Base-by-base conservation (phyloP, 169 alveolate genomes). In the Cryptosporidium bovis region DNA sequence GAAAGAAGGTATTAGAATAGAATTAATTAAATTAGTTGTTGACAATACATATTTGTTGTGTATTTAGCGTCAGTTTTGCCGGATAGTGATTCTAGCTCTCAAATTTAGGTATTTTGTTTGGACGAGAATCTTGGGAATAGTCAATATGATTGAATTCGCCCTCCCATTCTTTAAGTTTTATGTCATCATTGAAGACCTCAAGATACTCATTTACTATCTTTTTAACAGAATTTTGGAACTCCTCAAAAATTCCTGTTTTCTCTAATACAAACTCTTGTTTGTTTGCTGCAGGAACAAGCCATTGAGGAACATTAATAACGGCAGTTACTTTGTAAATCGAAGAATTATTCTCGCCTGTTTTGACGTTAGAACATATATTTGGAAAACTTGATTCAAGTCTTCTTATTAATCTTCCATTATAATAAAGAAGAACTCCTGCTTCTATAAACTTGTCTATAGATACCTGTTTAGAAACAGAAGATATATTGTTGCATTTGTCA, bases 181-280 rank as follows among this genome's bases (percentile, higher is more conserved):
- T 31, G 40, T 64, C 85, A 82, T 94, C 92, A 33, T 51, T 83
- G 71, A 94, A 93, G 27, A 92, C 92, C 66, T 64, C 50, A 51
- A 93, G 66, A 90, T 94, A 94, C 48, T 92, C 93, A 33, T 92
- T 66, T 55, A 94, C 77, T 10, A 94, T 68, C 24, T 82, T 83
- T 65, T 85, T 83, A 48, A 92, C 65, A 64, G 91, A 90, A n/a
- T 91, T 83, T 84, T 94, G 94, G 90, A 95, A 95, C 51, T 91
- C 92, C 50, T 93, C 84, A 85, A 92, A 95, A 34, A 95, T 95
- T 82, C 71, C 77, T 90, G 95, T 94, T 93, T 92, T 92, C 82
- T 95, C 98, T 50, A 94, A 96, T 0, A 94, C 89, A 66, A 95
- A 95, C 71, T 95, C 98, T 67, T 95, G 98, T 91, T 95, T 95